Evolutionary conservation across 371 early-diverging fungal genomes (phyloP).

Genomic region (Apophysomyces elegans): DNA sequence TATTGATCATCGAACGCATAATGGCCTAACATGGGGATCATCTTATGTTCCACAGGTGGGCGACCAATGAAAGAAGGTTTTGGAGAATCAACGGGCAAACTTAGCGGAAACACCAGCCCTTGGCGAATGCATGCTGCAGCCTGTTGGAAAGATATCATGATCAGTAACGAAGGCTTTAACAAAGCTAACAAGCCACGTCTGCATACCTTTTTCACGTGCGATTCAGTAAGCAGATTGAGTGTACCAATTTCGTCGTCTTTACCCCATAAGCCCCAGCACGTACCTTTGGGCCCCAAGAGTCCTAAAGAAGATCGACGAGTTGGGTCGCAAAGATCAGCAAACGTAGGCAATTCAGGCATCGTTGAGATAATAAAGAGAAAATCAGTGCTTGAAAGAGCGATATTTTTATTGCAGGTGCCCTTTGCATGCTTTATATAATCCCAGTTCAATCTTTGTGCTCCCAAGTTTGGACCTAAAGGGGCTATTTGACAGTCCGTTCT

Average conservation of each 20-base stretch:
- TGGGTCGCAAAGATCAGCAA: background rate
- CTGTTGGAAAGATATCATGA: background rate
- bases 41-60: conserved; percentile 24
- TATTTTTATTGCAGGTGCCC: too few species aligned
- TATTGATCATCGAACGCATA: conserved; percentile 43
- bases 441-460: too few species aligned
- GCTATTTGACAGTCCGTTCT: too few species aligned
- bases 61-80: conserved; percentile 33
- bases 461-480: too few species aligned
- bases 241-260: conserved; percentile 50
- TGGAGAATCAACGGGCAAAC: conserved; percentile 43
- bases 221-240: conserved; percentile 41
- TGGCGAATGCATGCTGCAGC: conserved; percentile 24
- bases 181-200: background rate
- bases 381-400: too few species aligned
- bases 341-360: background rate
- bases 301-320: background rate
- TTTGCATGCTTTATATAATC: too few species aligned
- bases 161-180: background rate
- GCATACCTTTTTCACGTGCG: conserved; percentile 33
- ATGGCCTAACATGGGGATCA: conserved; percentile 18
- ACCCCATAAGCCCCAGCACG: conserved; percentile 55
- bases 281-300: conserved; percentile 5
- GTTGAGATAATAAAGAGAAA: too few species aligned
- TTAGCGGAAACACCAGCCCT: conserved; percentile 43